These are phyloP conservation scores for Pezizomycotina sp. DNA, from an alignment of 2,329 filamentous ascomycete species.

Conservation along the genomic window DNA sequence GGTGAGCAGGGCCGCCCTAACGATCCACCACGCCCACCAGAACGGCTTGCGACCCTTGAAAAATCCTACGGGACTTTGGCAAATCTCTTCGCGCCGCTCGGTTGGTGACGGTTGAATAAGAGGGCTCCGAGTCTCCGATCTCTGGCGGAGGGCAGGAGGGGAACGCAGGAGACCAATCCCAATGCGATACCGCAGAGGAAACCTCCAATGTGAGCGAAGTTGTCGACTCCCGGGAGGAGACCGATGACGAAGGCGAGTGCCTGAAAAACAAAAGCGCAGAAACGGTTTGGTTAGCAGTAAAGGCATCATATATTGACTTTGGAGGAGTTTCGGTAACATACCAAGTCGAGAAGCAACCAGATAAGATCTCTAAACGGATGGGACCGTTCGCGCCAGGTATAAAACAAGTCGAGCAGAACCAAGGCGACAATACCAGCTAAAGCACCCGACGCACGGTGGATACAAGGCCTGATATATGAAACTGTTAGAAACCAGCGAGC, in stretches of 20 bases:
- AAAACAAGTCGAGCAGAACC: constrained; percentile 73
- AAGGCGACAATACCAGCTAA: constrained; percentile 87
- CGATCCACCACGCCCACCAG: constrained; percentile 96
- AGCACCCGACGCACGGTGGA: constrained; percentile 69
- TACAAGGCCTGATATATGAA: constrained; percentile 6
- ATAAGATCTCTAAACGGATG: constrained; percentile 69
- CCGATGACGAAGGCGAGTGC: constrained; percentile 82
- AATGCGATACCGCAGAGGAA: constrained; percentile 83
- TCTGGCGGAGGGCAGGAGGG: constrained; percentile 57
- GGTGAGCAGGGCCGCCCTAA: constrained; percentile 61
- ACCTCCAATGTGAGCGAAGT: constrained; percentile 92
- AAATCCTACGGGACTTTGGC: constrained; percentile 51
- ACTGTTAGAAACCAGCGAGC: neutral
- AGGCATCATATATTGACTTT: too few species aligned
- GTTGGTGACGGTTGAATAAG: constrained; percentile 50
- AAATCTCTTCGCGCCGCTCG: constrained; percentile 31
- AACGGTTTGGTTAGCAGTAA: too few species aligned
- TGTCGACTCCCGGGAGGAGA: constrained; percentile 80
- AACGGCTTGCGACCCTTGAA: constrained; percentile 83
- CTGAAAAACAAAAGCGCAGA: too few species aligned
- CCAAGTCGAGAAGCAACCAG: constrained; percentile 72
- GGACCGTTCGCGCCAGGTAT: constrained; percentile 70
- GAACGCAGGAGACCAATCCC: constrained; percentile 78
- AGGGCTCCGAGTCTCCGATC: constrained; percentile 50
- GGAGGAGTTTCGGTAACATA: too few species aligned